phyloP scores from a whole-genome alignment of 1,284 basidiomycete genomes.

The Tylopilus sp. region DNA sequence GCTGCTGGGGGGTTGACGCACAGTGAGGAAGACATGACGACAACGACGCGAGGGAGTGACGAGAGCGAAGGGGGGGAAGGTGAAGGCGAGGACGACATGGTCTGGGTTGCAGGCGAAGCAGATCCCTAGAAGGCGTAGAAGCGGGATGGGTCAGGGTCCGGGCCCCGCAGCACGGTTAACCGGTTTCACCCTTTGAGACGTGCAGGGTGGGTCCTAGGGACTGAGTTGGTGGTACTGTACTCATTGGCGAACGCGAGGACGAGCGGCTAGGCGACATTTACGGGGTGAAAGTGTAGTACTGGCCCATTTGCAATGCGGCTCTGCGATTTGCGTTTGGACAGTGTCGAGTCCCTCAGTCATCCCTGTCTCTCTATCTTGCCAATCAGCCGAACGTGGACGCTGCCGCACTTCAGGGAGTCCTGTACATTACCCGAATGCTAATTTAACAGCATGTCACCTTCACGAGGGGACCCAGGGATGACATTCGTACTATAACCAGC shows the following conservation, averaged over 20 bases:
- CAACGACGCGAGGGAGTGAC: slow-evolving; percentile 12
- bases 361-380: slow-evolving; percentile 3
- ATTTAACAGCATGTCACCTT: slow-evolving; percentile 9
- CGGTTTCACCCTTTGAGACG: no score
- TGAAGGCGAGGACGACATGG: slow-evolving; percentile 30
- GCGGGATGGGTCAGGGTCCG: slow-evolving; percentile 7
- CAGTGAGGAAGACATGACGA: slow-evolving; percentile 57
- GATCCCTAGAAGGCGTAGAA: slow-evolving; percentile 8
- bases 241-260: slow-evolving; percentile 3
- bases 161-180: no score
- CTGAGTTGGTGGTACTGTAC: no score
- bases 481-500: slow-evolving; percentile 3
- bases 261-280: slow-evolving; percentile 3
- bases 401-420: slow-evolving; percentile 11
- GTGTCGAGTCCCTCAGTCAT: not conserved
- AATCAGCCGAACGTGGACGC: slow-evolving; percentile 4
- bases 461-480: slow-evolving; percentile 1
- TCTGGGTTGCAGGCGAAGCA: slow-evolving; percentile 35
- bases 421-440: slow-evolving; percentile 15
- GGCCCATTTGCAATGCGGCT: not conserved
- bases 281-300: slow-evolving; percentile 19
- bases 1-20: slow-evolving; percentile 37
- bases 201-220: slow-evolving; percentile 15
- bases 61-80: slow-evolving; percentile 36
- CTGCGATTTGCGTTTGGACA: slow-evolving; percentile 13